Evolutionary conservation across 495 filamentous ascomycete genomes (phyloP).

Genomic region (Pseudevernia furfuracea): DNA sequence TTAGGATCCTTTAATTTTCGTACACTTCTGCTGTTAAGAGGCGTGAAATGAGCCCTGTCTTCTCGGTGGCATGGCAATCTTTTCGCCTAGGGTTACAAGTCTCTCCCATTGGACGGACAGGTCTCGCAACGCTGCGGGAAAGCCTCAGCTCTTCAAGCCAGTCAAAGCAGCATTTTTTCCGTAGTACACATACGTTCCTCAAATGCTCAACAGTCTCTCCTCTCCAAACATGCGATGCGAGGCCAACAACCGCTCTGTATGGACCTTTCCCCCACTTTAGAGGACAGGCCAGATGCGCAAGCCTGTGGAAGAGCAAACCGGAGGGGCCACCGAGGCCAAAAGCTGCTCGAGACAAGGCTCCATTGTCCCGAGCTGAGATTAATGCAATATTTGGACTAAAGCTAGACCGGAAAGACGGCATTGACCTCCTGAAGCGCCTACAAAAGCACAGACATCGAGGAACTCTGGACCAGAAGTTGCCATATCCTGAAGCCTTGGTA

Average conservation of each 20-base stretch:
- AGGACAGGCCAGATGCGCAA: constrained; percentile 11
- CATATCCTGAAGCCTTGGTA: constrained; percentile 32
- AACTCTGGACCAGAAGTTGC: constrained; percentile 54
- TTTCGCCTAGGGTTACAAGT: constrained; percentile 38
- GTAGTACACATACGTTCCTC: background rate
- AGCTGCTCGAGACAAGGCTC: constrained; percentile 20
- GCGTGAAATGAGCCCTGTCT: constrained; percentile 43
- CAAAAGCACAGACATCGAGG: constrained; percentile 70
- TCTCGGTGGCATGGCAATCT: constrained; percentile 40
- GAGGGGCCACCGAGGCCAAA: constrained; percentile 3
- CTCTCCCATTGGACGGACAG: constrained; percentile 1
- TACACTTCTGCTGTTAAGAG: background rate
- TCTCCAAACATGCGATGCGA: background rate
- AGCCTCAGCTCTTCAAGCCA: constrained; percentile 4
- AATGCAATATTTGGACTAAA: constrained; percentile 53
- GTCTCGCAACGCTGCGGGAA: constrained; percentile 3
- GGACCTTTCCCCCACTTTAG: too few relatives aligned
- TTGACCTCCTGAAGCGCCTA: constrained; percentile 57
- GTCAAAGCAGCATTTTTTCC: constrained; percentile 2
- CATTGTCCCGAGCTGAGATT: constrained; percentile 48
- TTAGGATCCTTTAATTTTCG: background rate
- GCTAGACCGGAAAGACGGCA: constrained; percentile 46
- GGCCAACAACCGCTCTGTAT: background rate
- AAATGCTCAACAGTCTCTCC: background rate
- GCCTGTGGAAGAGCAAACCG: constrained; percentile 6